These are phyloP conservation scores for Ceratorhiza oryzae-sativae DNA, from an alignment of 1,284 basidiomycete genomes.

Conservation along the genomic window DNA sequence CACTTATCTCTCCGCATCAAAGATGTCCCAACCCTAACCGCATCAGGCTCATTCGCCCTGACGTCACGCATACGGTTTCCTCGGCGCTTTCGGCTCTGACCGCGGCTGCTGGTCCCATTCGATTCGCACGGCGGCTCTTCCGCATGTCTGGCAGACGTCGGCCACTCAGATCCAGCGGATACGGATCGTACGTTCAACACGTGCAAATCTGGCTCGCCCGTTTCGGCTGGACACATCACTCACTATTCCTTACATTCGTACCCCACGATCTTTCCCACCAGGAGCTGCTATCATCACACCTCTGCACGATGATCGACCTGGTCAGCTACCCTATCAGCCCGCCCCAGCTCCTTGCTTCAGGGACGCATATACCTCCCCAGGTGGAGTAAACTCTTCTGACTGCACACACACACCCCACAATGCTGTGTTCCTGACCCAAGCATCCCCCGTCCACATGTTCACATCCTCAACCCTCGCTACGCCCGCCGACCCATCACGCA, in stretches of 20 bases:
- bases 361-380: constrained; percentile 9
- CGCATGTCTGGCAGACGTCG: constrained; percentile 1
- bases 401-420: not conserved
- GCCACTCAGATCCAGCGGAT: constrained; percentile 24
- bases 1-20: constrained; percentile 36
- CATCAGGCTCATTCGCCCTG: not conserved
- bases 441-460: not conserved
- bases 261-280: constrained; percentile 30
- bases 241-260: not conserved
- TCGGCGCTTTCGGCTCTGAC: constrained; percentile 17
- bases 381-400: not conserved
- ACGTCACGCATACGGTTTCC: not conserved
- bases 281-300: constrained; percentile 4
- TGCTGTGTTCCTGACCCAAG: not conserved
- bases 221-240: constrained; percentile 2
- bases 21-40: not conserved
- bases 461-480: constrained; percentile 12
- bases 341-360: constrained; percentile 10
- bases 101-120: not conserved
- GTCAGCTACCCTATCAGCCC: not conserved
- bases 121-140: not conserved
- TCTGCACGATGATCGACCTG: not conserved
- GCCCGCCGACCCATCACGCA: not conserved
- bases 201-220: too few relatives aligned
- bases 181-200: constrained; percentile 14